A percentile compares a stretch with the other conserved stretches of the same genome.
phyloP scores from a whole-genome alignment of 371 early-diverging fungal genomes.

The Actinomortierella wolfii region DNA sequence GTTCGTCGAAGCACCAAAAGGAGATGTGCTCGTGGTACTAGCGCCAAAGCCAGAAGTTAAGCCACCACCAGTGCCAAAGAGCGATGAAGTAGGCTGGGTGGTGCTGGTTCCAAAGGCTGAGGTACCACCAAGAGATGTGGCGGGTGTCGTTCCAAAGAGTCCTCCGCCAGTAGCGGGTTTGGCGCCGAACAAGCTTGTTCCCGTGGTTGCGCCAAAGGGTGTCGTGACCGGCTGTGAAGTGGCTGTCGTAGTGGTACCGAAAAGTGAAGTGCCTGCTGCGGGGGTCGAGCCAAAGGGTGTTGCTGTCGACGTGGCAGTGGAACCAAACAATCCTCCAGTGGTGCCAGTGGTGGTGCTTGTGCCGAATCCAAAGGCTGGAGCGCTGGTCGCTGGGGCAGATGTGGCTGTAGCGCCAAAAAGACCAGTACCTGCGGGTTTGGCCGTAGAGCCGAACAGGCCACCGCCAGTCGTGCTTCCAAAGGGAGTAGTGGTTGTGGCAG shows the following conservation, averaged over 20 bases:
- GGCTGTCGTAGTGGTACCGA: constrained; percentile 46
- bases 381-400: constrained; percentile 17
- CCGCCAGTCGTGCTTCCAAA: constrained; percentile 49
- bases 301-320: constrained; percentile 17
- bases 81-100: constrained; percentile 13
- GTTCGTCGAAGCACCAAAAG: constrained; percentile 35
- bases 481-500: constrained; percentile 46
- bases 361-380: constrained; percentile 47
- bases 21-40: constrained; percentile 21
- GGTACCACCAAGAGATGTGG: constrained; percentile 24
- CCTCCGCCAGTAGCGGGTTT: constrained; percentile 41
- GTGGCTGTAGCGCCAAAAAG: constrained; percentile 43
- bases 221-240: constrained; percentile 12
- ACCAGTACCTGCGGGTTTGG: constrained; percentile 44
- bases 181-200: constrained; percentile 34
- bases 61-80: constrained; percentile 28
- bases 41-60: constrained; percentile 17
- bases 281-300: constrained; percentile 46
- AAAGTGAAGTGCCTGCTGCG: constrained; percentile 33
- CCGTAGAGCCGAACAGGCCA: constrained; percentile 52
- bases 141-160: constrained; percentile 29
- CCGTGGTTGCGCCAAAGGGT: constrained; percentile 25
- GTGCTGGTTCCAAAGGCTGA: constrained; percentile 22
- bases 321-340: constrained; percentile 35
- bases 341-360: constrained; percentile 24